Base-by-base conservation (phyloP, 768 basidiomycete species). In the Lentinula aciculospora region DNA sequence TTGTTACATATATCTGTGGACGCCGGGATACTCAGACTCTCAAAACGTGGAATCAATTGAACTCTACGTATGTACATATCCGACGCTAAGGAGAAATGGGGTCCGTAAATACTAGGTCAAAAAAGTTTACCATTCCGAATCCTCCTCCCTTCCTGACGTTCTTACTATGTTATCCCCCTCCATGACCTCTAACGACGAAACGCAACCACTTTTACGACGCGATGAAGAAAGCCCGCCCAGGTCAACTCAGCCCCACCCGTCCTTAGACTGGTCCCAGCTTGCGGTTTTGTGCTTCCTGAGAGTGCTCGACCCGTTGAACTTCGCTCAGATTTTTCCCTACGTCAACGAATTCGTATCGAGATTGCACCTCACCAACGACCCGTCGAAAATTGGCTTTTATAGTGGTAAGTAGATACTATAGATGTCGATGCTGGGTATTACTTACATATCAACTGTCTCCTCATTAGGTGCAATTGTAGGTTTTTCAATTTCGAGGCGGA, bases 261-360 rank as follows among this genome's bases (percentile, higher is more conserved):
- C 84, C 27, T 61, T 86, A 32, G 82, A 81, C 2, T 80, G 67
- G 59, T 69, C 67, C 3, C 81, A 84, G 67, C 76, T 87, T 3
- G 72, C 76, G 8, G 76, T 81, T 13, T 69, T 88, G 4, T 86
- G 83, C 62, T 65, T 73, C 23, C 73, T 82, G 42, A 69, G 85
- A 48, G 67, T 87, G 17, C 75, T 81, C 37, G 85, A 86, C 51
- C 83, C 86, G 8, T 70, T 88, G 44, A 76, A 77, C 29, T 84
- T 82, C 69, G 81, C 83, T 0, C 82, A 86, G 66, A 77, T 89
- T 32, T 83, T 83, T 58, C 86, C 86, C 21, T 89, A 86, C 61
- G 79, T 89, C 59, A 88, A 88, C 57, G 76, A 88, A 66, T 84
- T 86, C 69, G 79, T 89, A 61, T 73, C 70, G 25, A 74, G 76